These are phyloP conservation scores for Penicillium occitanis DNA, from an alignment of 2,329 filamentous ascomycete genomes.

Conservation along the genomic window DNA sequence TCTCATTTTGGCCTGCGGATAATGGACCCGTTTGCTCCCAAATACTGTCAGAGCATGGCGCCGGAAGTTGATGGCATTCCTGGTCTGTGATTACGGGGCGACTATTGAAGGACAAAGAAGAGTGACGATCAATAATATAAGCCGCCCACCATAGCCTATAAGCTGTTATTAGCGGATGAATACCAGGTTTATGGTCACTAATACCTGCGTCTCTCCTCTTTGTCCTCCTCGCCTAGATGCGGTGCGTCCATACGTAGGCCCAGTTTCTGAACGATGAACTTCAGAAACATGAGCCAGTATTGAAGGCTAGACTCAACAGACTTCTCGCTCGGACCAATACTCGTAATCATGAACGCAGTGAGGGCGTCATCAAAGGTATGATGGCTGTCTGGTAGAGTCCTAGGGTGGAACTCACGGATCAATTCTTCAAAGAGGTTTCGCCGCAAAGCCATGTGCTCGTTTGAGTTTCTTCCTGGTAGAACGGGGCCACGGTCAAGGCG, in stretches of 20 bases:
- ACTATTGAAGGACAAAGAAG: constrained; percentile 8
- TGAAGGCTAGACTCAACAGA: constrained; percentile 7
- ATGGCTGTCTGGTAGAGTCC: background rate
- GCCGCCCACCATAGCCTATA: constrained; percentile 6
- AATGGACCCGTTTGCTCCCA: background rate
- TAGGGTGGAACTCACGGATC: constrained; percentile 4
- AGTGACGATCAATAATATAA: constrained; percentile 9
- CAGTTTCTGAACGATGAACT: constrained; percentile 9
- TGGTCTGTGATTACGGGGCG: constrained; percentile 5
- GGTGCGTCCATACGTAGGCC: background rate
- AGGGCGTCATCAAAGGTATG: constrained; percentile 6
- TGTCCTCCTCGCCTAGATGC: constrained; percentile 2
- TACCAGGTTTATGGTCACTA: background rate
- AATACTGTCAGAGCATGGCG: constrained; percentile 1
- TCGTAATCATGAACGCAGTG: constrained; percentile 11
- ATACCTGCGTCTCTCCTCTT: constrained; percentile 8
- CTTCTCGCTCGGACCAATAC: constrained; percentile 6
- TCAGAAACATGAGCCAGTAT: constrained; percentile 10
- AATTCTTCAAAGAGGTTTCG: constrained; percentile 1
- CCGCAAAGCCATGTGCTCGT: background rate
- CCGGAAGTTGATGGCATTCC: background rate
- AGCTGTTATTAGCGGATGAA: background rate
- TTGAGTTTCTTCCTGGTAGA: background rate
- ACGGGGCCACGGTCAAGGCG: background rate
- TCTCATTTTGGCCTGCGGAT: background rate